phyloP scores from a whole-genome alignment of 169 alveolate species.

The Plasmodium billcollinsi region DNA sequence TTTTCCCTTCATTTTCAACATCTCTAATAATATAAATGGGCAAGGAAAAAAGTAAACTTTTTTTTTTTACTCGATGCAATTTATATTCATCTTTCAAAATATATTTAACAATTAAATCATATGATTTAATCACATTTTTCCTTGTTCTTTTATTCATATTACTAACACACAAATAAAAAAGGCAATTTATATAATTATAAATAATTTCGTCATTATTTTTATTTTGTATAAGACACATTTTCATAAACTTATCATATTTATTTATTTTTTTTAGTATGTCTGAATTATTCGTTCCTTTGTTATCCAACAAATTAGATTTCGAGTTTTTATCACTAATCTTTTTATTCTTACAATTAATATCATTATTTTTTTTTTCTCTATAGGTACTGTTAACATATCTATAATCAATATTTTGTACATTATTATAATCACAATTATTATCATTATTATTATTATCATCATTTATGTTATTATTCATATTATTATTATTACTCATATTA shows the following conservation, averaged over 20 bases:
- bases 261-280: not conserved
- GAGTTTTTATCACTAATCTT: not conserved
- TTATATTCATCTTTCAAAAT: slow-evolving; percentile 66
- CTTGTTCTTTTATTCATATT: slow-evolving; percentile 40
- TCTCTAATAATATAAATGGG: slow-evolving; percentile 52
- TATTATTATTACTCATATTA: not conserved
- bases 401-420: not conserved
- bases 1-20: slow-evolving; percentile 39
- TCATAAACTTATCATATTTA: slow-evolving; percentile 20
- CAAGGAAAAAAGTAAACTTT: slow-evolving; percentile 32
- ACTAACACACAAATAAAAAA: slow-evolving; percentile 67
- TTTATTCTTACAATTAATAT: too few relatives aligned
- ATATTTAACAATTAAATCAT: slow-evolving; percentile 39
- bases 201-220: slow-evolving; percentile 32
- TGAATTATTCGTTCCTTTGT: not conserved
- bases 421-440: not conserved
- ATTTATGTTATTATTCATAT: not conserved
- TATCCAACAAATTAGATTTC: not conserved
- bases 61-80: slow-evolving; percentile 54
- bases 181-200: slow-evolving; percentile 18
- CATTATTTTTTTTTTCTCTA: too few relatives aligned
- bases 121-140: slow-evolving; percentile 32
- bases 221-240: slow-evolving; percentile 10
- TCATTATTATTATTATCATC: not conserved
- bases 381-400: not conserved